Percentiles rank a stretch among this genome's conserved stretches.
Evolutionary conservation across 2,329 filamentous ascomycete species (phyloP).

Genomic region (Colletotrichum simmondsii): DNA sequence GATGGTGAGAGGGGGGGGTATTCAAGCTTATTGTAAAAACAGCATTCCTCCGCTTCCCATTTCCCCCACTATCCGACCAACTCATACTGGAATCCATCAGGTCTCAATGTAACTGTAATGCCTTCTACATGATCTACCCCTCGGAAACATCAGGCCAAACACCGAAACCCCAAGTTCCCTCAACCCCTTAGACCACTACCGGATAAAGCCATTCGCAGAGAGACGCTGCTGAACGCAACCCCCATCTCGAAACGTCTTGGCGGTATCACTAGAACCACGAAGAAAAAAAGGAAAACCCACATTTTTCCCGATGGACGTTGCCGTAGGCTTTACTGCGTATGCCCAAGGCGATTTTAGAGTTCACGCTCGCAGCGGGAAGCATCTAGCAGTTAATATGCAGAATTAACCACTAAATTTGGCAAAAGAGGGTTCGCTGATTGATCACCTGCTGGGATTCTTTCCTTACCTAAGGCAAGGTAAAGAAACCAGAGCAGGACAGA

Average conservation of each 20-base stretch:
- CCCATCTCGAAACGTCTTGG: background rate
- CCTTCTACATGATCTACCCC: background rate
- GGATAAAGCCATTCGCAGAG: background rate
- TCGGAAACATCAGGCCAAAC: background rate
- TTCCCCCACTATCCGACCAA: no score
- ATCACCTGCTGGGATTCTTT: background rate
- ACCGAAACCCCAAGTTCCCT: background rate
- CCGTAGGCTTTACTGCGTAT: no score
- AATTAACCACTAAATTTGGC: background rate
- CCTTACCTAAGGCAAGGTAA: background rate
- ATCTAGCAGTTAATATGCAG: background rate
- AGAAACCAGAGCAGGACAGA: background rate
- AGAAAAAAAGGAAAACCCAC: background rate
- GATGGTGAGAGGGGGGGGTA: background rate
- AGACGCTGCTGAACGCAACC: background rate
- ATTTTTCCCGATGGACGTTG: background rate
- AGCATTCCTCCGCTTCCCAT: no score
- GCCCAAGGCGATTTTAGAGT: slow-evolving; percentile 1
- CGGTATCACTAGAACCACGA: background rate
- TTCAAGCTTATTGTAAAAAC: background rate
- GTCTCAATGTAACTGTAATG: background rate
- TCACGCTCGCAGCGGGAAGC: background rate
- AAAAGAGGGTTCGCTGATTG: background rate
- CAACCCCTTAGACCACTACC: background rate
- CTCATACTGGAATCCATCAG: background rate